Percentiles rank a stretch among this genome's conserved stretches.
Conservation (phyloP, 1,284 basidiomycete species). For the Malassezia cuniculi region DNA sequence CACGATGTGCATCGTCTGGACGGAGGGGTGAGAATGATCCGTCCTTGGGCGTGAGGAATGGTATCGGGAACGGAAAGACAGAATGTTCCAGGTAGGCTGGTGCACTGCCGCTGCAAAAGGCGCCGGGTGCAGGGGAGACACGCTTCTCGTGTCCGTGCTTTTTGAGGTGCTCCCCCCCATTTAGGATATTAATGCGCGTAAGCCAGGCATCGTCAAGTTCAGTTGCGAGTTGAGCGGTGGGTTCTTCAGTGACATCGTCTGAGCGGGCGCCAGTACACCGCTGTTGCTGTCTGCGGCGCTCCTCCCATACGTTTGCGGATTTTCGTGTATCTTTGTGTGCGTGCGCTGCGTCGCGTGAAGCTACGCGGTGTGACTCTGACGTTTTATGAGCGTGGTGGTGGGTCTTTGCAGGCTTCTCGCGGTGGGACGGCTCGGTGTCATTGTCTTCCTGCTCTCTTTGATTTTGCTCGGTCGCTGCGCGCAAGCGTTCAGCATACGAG, state of each 20-base stretch:
- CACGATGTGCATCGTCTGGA: too few relatives aligned
- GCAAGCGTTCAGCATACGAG: too few relatives aligned
- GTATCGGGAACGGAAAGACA: not conserved
- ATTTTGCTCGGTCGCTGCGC: too few relatives aligned
- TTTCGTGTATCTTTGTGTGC: not conserved
- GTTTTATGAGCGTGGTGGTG: too few relatives aligned
- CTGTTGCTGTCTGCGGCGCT: not conserved
- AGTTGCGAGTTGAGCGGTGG: conserved; percentile 1
- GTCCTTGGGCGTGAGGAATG: not conserved
- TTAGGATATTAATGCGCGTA: conserved; percentile 30
- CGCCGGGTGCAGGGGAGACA: not conserved
- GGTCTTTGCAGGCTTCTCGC: too few relatives aligned
- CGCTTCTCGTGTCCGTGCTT: not conserved
- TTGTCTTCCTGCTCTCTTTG: too few relatives aligned
- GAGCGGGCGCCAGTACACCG: too few relatives aligned
- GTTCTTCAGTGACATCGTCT: not conserved
- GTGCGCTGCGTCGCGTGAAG: not conserved
- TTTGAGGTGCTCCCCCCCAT: conserved; percentile 31
- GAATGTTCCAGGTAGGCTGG: not conserved
- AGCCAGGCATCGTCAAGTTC: conserved; percentile 35
- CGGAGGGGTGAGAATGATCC: too few relatives aligned
- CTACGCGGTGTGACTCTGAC: too few relatives aligned
- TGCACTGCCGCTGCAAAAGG: not conserved
- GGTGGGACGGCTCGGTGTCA: too few relatives aligned
- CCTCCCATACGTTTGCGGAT: conserved; percentile 4